A percentile compares a stretch with the other conserved stretches of the same genome.
Conservation (phyloP, 306 rosid species). For the Quercus alba region DNA sequence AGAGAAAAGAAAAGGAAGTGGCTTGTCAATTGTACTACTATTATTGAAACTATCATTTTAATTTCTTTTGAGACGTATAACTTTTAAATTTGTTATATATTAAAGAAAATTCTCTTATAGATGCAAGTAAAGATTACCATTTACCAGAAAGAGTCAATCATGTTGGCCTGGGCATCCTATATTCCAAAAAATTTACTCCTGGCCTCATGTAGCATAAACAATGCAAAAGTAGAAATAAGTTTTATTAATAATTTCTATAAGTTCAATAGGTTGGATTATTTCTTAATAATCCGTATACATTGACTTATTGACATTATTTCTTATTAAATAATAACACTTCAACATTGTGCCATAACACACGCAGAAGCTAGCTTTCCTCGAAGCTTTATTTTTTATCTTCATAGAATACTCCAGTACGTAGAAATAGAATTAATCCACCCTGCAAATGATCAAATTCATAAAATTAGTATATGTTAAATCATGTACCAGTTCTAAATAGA, state of each 20-base stretch:
- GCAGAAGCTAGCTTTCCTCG: not conserved
- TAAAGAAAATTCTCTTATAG: too few species aligned
- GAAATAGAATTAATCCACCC: conserved; percentile 31
- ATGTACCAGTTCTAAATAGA: not conserved
- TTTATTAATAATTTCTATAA: not conserved
- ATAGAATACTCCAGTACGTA: too few species aligned
- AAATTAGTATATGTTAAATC: not conserved
- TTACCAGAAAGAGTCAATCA: not conserved
- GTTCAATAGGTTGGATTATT: not conserved
- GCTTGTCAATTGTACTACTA: too few species aligned
- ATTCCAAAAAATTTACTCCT: not conserved
- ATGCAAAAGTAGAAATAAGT: not conserved
- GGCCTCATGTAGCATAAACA: not conserved
- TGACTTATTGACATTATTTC: not conserved
- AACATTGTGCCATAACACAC: not conserved
- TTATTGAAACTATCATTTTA: too few species aligned
- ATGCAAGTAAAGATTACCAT: not conserved
- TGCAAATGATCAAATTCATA: conserved; percentile 25
- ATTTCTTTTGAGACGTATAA: too few species aligned
- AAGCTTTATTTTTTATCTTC: not conserved
- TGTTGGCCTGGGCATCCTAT: not conserved
- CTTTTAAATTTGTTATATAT: too few species aligned
- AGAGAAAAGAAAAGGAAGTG: too few species aligned
- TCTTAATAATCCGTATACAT: not conserved
- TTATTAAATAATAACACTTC: not conserved